These are phyloP conservation scores for maize (Zea mays) DNA, from an alignment of 176 grass and related monocot genomes.

Conservation along the genomic window Zm-B73-REFERENCE-NAM-5.0 NC_050102.1:167971501-167972000, in stretches of 20 bases:
- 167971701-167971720: not conserved
- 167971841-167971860: conserved; percentile 34
- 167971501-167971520: not conserved
- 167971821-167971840: conserved; percentile 22
- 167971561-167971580: not conserved
- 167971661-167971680: not conserved
- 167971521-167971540: conserved; percentile 1
- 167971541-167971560: not conserved
- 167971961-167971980: conserved; percentile 29
- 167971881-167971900: conserved; percentile 24
- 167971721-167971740: not conserved
- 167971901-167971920: conserved; percentile 23
- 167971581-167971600: too few relatives aligned
- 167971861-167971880: conserved; percentile 35
- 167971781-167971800: conserved; percentile 40
- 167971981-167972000: conserved; percentile 8
- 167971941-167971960: conserved; percentile 32
- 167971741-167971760: not conserved
- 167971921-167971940: conserved; percentile 29
- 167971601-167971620: conserved; percentile 5
- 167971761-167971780: not conserved
- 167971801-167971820: conserved; percentile 45
- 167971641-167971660: not conserved
- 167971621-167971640: not conserved
- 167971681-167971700: not conserved